A percentile compares a stretch with the other conserved stretches of the same genome.
phyloP scores from a whole-genome alignment of 176 grass and related monocot genomes.

The Cocos nucifera region DNA sequence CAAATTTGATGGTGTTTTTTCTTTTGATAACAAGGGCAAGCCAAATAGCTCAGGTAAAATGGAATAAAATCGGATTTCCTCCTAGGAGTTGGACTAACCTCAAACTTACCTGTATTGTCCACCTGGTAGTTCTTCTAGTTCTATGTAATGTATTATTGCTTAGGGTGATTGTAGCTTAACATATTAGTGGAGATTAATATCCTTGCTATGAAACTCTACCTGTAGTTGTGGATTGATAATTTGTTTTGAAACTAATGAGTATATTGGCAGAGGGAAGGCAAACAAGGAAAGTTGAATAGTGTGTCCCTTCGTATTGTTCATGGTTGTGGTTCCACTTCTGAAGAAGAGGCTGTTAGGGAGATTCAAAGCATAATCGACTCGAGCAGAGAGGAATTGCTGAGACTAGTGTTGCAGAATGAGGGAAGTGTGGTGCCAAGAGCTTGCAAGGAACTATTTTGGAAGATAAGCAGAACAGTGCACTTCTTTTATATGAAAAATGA shows the following conservation, averaged over 20 bases:
- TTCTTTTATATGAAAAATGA: slow-evolving; percentile 66
- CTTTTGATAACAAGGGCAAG: too few relatives aligned
- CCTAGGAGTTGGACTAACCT: too few relatives aligned
- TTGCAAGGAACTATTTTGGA: slow-evolving; percentile 88
- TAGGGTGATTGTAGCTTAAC: too few relatives aligned
- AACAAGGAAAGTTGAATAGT: slow-evolving; percentile 53
- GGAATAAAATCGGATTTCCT: too few relatives aligned
- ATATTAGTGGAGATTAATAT: too few relatives aligned
- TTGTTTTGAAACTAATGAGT: not conserved
- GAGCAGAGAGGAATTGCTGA: slow-evolving; percentile 40
- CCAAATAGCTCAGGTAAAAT: too few relatives aligned
- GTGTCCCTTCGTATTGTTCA: slow-evolving; percentile 30
- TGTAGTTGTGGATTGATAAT: not conserved
- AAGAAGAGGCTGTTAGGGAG: slow-evolving; percentile 25
- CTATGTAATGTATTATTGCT: too few relatives aligned
- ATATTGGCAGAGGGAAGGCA: slow-evolving; percentile 40
- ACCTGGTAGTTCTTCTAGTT: too few relatives aligned
- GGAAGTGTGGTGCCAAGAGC: slow-evolving; percentile 41
- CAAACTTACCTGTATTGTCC: too few relatives aligned
- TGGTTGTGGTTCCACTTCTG: slow-evolving; percentile 26
- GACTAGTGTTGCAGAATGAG: slow-evolving; percentile 36
- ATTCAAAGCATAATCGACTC: slow-evolving; percentile 17
- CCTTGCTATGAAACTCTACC: too few relatives aligned
- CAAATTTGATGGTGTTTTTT: too few relatives aligned
- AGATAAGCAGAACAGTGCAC: slow-evolving; percentile 60